Conservation (phyloP, 257 asterid genomes). For the Solanum chilense region DNA sequence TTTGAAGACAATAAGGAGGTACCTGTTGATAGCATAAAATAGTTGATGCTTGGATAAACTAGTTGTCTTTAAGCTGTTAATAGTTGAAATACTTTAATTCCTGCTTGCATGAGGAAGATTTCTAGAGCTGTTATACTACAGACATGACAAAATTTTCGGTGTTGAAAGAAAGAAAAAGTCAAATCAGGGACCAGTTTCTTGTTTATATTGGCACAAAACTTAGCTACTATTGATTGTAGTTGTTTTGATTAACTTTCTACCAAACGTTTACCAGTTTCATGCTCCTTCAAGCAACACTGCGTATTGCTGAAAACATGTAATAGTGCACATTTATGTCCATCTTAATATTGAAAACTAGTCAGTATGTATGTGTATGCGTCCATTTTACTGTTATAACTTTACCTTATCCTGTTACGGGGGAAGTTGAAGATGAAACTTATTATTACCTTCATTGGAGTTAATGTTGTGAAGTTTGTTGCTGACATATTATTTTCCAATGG, state of each 20-base stretch:
- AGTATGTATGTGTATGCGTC: background rate
- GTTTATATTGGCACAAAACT: background rate
- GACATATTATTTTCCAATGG: background rate
- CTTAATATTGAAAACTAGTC: background rate
- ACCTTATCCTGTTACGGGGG: background rate
- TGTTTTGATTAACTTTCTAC: background rate
- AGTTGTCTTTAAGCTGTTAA: background rate
- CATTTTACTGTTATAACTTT: background rate
- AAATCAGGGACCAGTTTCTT: background rate
- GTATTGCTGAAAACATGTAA: background rate
- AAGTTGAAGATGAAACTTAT: background rate
- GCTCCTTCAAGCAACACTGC: background rate
- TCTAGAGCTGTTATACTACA: background rate
- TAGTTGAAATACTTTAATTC: background rate
- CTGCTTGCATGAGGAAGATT: background rate
- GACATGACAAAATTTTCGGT: background rate
- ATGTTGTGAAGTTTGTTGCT: background rate
- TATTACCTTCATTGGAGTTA: background rate
- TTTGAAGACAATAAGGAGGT: slow-evolving; percentile 61
- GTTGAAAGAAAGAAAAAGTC: background rate
- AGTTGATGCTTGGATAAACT: background rate
- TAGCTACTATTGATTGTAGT: background rate
- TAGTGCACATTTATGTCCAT: background rate
- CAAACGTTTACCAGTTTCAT: background rate
- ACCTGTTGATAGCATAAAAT: background rate